phyloP scores from a whole-genome alignment of 2,329 filamentous ascomycete genomes.

The Amauroascus niger region DNA sequence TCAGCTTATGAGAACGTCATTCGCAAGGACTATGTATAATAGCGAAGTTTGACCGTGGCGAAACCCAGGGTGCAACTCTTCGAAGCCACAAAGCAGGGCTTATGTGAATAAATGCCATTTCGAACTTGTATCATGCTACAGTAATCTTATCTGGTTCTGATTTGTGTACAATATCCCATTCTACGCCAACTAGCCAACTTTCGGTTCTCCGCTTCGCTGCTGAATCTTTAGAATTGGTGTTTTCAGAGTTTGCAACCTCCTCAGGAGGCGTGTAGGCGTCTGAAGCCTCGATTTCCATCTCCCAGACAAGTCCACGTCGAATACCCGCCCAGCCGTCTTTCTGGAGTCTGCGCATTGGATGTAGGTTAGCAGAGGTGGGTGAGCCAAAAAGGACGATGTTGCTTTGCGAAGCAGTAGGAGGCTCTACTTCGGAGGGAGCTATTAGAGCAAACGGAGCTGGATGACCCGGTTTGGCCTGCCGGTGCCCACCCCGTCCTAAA shows the following conservation, averaged over 20 bases:
- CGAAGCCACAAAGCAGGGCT: not conserved
- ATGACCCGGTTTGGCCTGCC: constrained; percentile 6
- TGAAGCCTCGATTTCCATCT: constrained; percentile 24
- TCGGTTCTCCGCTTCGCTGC: constrained; percentile 9
- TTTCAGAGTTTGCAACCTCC: not conserved
- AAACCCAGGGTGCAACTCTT: no score
- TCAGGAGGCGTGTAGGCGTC: not conserved
- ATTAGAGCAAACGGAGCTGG: constrained; percentile 11
- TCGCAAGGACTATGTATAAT: no score
- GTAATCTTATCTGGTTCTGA: not conserved
- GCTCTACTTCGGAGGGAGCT: not conserved
- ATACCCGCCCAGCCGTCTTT: constrained; percentile 23
- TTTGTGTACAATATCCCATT: constrained; percentile 30
- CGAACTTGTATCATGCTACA: no score
- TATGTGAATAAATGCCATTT: not conserved
- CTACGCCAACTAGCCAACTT: constrained; percentile 31
- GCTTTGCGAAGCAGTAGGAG: not conserved
- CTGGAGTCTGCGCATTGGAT: constrained; percentile 11
- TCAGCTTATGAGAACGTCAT: no score
- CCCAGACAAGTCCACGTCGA: constrained; percentile 29
- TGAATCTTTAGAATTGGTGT: not conserved
- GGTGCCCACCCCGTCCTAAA: not conserved
- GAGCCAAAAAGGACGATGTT: constrained; percentile 13
- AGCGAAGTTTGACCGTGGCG: no score
- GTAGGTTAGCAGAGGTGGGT: not conserved